These are phyloP conservation scores for Cercospora brassicicola DNA, from an alignment of 2,329 filamentous ascomycete genomes.

Conservation along the genomic window DNA sequence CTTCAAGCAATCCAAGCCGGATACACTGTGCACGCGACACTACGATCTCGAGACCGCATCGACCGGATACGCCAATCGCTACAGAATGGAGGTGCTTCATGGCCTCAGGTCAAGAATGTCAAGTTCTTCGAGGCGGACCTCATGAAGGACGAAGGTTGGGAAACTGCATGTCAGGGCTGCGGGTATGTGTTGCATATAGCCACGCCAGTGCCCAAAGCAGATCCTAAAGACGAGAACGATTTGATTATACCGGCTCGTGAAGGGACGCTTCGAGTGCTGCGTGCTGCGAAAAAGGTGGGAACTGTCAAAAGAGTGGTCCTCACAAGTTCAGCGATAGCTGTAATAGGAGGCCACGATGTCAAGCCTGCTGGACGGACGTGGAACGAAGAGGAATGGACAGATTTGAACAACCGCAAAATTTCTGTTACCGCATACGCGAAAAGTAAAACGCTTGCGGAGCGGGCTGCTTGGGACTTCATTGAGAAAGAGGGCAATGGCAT, in stretches of 20 bases:
- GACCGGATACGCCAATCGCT: constrained; percentile 31
- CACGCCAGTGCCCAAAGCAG: not conserved
- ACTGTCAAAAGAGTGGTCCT: not conserved
- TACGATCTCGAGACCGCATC: constrained; percentile 30
- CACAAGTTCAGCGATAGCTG: not conserved
- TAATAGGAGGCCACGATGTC: not conserved
- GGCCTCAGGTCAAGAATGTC: not conserved
- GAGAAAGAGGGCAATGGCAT: not conserved
- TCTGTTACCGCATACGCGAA: not conserved
- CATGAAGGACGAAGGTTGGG: not conserved
- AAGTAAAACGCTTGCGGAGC: not conserved
- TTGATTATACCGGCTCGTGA: not conserved
- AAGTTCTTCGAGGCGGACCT: not conserved
- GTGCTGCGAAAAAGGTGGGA: not conserved
- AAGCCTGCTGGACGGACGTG: not conserved
- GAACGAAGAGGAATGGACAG: not conserved
- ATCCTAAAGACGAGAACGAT: not conserved
- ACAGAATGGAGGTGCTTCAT: not conserved
- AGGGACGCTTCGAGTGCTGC: not conserved
- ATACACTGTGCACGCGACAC: constrained; percentile 37
- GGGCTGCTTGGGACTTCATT: not conserved
- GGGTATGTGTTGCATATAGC: not conserved
- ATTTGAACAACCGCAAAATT: not conserved
- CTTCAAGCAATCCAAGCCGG: constrained; percentile 31
- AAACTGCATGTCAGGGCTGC: not conserved